A percentile compares a stretch with the other conserved stretches of the same genome.
Evolutionary conservation across 768 basidiomycete genomes (phyloP).

Genomic region (Tylopilus plumbeoviolaceoides): DNA sequence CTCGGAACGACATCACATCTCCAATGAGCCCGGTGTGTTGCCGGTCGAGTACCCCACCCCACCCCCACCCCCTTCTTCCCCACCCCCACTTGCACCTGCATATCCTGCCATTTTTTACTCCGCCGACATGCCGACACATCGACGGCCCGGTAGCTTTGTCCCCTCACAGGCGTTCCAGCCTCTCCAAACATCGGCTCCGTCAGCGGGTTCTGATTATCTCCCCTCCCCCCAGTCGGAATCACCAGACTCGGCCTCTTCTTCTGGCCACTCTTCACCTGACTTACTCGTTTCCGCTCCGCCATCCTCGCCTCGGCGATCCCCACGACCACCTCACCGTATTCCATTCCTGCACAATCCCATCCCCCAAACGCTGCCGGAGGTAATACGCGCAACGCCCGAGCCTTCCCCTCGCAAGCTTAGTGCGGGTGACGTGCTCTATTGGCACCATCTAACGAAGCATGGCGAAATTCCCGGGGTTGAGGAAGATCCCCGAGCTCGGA

Average conservation of each 20-base stretch:
- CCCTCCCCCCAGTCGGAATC: constrained; percentile 22
- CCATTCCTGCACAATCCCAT: constrained; percentile 9
- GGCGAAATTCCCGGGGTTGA: constrained; percentile 70
- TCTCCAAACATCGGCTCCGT: constrained; percentile 15
- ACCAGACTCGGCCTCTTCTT: constrained; percentile 20
- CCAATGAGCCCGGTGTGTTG: constrained; percentile 59
- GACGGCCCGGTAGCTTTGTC: constrained; percentile 1
- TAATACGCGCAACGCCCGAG: constrained; percentile 15
- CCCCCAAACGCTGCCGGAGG: constrained; percentile 10
- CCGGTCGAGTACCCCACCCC: constrained; percentile 37
- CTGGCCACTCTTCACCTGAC: constrained; percentile 25
- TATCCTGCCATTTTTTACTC: constrained; percentile 27
- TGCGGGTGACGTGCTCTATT: constrained; percentile 63
- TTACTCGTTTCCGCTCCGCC: constrained; percentile 18
- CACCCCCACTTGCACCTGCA: constrained; percentile 29
- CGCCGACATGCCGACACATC: constrained; percentile 26
- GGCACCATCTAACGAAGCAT: constrained; percentile 69
- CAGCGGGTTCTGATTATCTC: constrained; percentile 17
- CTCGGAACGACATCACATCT: constrained; percentile 60
- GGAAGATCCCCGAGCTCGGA: constrained; percentile 55
- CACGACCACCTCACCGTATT: constrained; percentile 12
- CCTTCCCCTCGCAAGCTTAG: constrained; percentile 38
- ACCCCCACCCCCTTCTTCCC: constrained; percentile 29
- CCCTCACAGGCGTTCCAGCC: constrained; percentile 23
- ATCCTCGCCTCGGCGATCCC: constrained; percentile 24